Evolutionary conservation across 2,329 filamentous ascomycete genomes (phyloP).

Genomic region (Arthrobotrys iridis): DNA sequence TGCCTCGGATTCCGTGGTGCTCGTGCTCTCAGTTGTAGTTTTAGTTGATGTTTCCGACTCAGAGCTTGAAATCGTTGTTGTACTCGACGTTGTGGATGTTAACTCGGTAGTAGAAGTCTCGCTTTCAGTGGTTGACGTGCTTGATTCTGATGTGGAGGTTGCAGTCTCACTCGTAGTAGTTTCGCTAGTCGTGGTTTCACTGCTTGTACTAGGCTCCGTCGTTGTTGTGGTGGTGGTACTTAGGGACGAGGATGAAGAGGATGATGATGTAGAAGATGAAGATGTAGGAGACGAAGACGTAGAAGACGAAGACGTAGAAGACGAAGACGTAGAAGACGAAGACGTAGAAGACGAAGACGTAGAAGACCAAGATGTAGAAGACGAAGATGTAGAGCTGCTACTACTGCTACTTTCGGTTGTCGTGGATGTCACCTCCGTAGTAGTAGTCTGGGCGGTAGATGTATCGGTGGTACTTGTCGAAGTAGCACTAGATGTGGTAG

Average conservation of each 20-base stretch:
- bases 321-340: too few relatives aligned
- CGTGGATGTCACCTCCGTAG: too few relatives aligned
- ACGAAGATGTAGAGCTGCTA: not conserved
- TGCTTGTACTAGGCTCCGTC: not conserved
- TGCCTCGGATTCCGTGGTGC: not conserved
- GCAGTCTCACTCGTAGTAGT: not conserved
- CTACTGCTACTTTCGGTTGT: not conserved
- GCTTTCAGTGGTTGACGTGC: not conserved
- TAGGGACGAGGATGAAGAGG: not conserved
- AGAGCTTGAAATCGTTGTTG: not conserved
- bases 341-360: too few relatives aligned
- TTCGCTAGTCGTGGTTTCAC: not conserved
- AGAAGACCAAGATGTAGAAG: too few relatives aligned
- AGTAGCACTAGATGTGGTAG: not conserved
- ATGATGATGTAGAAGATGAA: not conserved
- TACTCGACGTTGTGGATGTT: not conserved
- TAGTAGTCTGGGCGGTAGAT: not conserved
- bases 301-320: too few relatives aligned
- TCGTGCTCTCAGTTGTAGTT: not conserved
- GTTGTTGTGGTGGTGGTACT: constrained; percentile 2
- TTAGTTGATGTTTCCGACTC: not conserved
- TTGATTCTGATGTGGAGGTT: constrained; percentile 1
- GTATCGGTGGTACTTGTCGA: not conserved
- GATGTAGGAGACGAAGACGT: too few relatives aligned
- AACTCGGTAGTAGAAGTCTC: not conserved